Evolutionary conservation across 768 basidiomycete genomes (phyloP), one percentile per base, ranked within the genome.

Genomic region (Panellus pusillus): DNA sequence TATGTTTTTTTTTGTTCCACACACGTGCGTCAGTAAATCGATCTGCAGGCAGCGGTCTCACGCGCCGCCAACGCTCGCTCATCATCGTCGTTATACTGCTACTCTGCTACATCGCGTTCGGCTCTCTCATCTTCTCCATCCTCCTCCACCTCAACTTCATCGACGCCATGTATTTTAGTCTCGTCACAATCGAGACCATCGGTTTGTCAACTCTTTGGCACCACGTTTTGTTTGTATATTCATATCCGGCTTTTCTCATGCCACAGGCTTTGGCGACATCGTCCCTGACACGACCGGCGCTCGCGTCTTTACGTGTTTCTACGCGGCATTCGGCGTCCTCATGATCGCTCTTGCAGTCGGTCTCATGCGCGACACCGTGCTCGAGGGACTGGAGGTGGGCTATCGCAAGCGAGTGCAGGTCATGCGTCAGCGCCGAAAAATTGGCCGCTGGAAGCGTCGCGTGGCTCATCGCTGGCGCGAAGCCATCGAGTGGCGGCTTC

Each of bases 41-140:
- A 3, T 6, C 14, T 12, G 24, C 47, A 89, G 88, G 86, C 5
- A 91, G 88, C 58, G 92, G 92, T 1, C 70, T 94, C 35, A 93
- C 91, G 0, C 78, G 79, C 19, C 91, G 84, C 63, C 92, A 93
- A 61, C 81, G 91, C 4, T 80, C 84, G 0, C 78, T 93, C n/a
- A 81, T 87, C 29, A 86, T 93, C 53, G 80, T 89, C 32, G 82
- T 88, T 52, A 93, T 94, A 61, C 65, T 85, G 14, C 71, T 94
- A 1, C 74, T 93, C 19, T 74, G 74, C 53, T 93, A 91, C 65
- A 74, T 93, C 54, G 88, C 86, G 0, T 62, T 93, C 9, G 92
- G 91, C 5, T 80, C 86, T 0, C 73, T 90, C 13, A 68, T 82
- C 44, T 78, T 82, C 63, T 72, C 80, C 0, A 67, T 81, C 52